Evolutionary conservation across 106 monocot genomes (phyloP).

Genomic region (Dioscorea alata): DNA sequence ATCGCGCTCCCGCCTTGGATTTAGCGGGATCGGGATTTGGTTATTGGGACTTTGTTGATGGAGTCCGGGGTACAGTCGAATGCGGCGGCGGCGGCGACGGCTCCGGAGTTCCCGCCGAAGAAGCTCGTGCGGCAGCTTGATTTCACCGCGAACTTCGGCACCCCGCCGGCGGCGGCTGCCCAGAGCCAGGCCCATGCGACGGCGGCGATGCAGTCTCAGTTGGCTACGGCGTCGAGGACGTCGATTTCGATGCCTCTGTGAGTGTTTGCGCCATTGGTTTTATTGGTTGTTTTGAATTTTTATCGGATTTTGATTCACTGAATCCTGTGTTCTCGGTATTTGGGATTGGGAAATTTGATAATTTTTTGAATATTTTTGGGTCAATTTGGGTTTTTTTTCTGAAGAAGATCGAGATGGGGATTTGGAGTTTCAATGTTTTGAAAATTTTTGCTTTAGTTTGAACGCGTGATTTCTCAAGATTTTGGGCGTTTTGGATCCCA

Average conservation of each 20-base stretch:
- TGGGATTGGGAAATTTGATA: background rate
- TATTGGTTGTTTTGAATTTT: background rate
- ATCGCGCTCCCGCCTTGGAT: too few relatives aligned
- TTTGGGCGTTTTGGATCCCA: too few relatives aligned
- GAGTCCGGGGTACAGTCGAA: constrained; percentile 29
- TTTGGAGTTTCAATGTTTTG: too few relatives aligned
- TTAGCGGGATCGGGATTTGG: background rate
- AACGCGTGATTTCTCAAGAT: too few relatives aligned
- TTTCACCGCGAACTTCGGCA: constrained; percentile 27
- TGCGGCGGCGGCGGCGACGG: constrained; percentile 6
- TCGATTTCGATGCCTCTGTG: constrained; percentile 23
- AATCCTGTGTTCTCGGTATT: background rate
- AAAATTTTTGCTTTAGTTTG: too few relatives aligned
- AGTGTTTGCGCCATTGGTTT: constrained; percentile 4
- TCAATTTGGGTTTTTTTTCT: too few relatives aligned
- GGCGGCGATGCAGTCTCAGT: background rate
- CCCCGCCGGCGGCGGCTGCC: background rate
- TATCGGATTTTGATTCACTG: too few relatives aligned
- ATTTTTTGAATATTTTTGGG: background rate
- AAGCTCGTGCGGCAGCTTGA: constrained; percentile 63
- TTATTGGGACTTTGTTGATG: constrained; percentile 8
- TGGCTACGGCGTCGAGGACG: background rate
- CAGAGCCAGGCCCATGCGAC: too few relatives aligned
- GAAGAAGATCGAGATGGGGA: too few relatives aligned
- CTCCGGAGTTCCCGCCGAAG: constrained; percentile 43